Conservation (phyloP, 495 filamentous ascomycete species). For the Cudoniella acicularis region DNA sequence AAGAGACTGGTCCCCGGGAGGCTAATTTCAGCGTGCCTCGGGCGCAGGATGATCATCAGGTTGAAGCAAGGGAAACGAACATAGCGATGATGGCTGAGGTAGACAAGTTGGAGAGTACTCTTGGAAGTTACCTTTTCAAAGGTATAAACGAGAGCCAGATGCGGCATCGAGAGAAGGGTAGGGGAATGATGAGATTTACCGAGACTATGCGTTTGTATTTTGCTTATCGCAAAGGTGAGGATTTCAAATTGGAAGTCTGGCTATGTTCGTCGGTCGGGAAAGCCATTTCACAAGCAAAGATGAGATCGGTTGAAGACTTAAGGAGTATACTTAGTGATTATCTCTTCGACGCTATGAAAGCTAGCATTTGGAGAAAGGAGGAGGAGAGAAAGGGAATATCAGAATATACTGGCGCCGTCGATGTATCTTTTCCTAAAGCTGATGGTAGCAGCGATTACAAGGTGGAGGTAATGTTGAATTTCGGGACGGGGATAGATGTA, state of each 20-base stretch:
- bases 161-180: conserved; percentile 6
- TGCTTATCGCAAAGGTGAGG: conserved; percentile 9
- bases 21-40: conserved; percentile 7
- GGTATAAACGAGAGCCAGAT: conserved; percentile 8
- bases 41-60: conserved; percentile 5
- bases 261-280: conserved; percentile 8
- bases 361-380: conserved; percentile 4
- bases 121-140: conserved; percentile 13
- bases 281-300: conserved; percentile 12
- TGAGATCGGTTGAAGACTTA: conserved; percentile 11
- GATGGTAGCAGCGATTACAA: conserved; percentile 4
- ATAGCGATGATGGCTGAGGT: conserved; percentile 13
- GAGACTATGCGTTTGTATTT: conserved; percentile 10
- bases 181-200: conserved; percentile 7
- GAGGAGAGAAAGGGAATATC: conserved; percentile 6
- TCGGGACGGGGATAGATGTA: not conserved
- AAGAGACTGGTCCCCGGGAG: conserved; percentile 4
- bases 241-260: conserved; percentile 10
- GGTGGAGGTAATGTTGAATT: conserved; percentile 5
- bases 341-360: conserved; percentile 6
- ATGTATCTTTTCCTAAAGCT: conserved; percentile 3
- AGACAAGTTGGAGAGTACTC: conserved; percentile 5
- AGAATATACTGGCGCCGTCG: not conserved
- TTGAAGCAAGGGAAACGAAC: conserved; percentile 14
- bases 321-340: conserved; percentile 8